A percentile compares a stretch with the other conserved stretches of the same genome.
Conservation (phyloP, 2,329 filamentous ascomycete genomes). For the Botrytis hyacinthi region DNA sequence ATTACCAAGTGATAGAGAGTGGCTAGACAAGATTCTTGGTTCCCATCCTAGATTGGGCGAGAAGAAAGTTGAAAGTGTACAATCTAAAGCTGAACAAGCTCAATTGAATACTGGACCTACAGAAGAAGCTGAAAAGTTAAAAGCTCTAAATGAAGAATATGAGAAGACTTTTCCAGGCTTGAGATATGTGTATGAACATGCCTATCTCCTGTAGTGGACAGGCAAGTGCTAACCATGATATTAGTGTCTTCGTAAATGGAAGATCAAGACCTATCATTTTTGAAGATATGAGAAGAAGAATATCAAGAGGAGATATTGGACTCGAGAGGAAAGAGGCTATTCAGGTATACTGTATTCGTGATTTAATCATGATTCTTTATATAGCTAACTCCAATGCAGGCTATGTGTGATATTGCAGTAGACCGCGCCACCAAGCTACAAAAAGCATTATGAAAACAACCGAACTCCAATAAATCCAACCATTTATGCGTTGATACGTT, state of each 20-base stretch:
- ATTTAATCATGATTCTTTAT: not conserved
- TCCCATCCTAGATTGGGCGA: conserved; percentile 83
- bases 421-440: conserved; percentile 67
- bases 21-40: conserved; percentile 70
- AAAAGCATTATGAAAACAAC: conserved; percentile 12
- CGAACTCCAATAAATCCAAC: not conserved
- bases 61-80: conserved; percentile 75
- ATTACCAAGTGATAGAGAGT: conserved; percentile 50
- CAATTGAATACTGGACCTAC: conserved; percentile 60
- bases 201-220: not conserved
- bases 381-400: conserved; percentile 40
- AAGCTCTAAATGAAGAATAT: conserved; percentile 70
- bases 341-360: conserved; percentile 49
- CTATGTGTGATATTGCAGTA: conserved; percentile 88
- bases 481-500: not conserved
- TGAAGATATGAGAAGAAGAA: conserved; percentile 75
- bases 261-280: conserved; percentile 71
- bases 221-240: conserved; percentile 25
- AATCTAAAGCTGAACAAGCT: conserved; percentile 80
- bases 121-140: conserved; percentile 57
- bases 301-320: conserved; percentile 62
- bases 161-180: conserved; percentile 78
- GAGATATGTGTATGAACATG: conserved; percentile 63
- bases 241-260: conserved; percentile 81
- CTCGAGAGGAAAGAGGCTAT: conserved; percentile 72